A percentile compares a stretch with the other conserved stretches of the same genome.
Evolutionary conservation across 345 rosid species (phyloP).

Genomic region (Mallotus nudiflorus): DNA sequence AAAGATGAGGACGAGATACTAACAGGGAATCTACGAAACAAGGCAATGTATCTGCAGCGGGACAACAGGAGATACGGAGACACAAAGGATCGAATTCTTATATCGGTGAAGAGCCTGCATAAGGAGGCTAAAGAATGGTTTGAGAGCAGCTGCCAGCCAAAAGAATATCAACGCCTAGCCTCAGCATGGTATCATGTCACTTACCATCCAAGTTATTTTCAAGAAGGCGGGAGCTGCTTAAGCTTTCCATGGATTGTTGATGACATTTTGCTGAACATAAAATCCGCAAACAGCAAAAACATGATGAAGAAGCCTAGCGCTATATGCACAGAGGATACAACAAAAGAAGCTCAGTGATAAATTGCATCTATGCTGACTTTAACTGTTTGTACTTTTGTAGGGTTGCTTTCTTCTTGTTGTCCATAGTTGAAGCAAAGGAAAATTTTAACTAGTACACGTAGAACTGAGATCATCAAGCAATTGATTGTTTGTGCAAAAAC

Average conservation of each 20-base stretch:
- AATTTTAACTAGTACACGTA: too few relatives aligned
- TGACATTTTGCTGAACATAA: slow-evolving; percentile 57
- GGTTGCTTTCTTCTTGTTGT: too few relatives aligned
- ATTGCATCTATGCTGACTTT: too few relatives aligned
- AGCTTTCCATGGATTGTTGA: slow-evolving; percentile 88
- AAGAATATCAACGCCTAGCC: slow-evolving; percentile 50
- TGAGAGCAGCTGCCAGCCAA: slow-evolving; percentile 44
- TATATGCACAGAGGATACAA: too few relatives aligned
- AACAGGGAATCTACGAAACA: slow-evolving; percentile 67
- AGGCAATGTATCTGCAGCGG: slow-evolving; percentile 59
- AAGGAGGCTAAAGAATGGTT: slow-evolving; percentile 73
- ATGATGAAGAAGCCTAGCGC: too few relatives aligned
- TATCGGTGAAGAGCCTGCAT: slow-evolving; percentile 54
- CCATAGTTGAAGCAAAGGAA: too few relatives aligned
- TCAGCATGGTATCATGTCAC: slow-evolving; percentile 90
- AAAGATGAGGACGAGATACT: slow-evolving; percentile 80
- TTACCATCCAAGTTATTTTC: slow-evolving; percentile 47
- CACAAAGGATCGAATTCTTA: slow-evolving; percentile 67
- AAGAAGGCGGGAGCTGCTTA: slow-evolving; percentile 45
- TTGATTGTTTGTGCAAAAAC: too few relatives aligned
- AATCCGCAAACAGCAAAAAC: slow-evolving; percentile 36
- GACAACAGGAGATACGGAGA: slow-evolving; percentile 78
- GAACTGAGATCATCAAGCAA: too few relatives aligned
- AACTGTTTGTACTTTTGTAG: too few relatives aligned
- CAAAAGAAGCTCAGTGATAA: too few relatives aligned